Conservation (phyloP, 1,284 basidiomycete species). For the Volvariella surrecta region DNA sequence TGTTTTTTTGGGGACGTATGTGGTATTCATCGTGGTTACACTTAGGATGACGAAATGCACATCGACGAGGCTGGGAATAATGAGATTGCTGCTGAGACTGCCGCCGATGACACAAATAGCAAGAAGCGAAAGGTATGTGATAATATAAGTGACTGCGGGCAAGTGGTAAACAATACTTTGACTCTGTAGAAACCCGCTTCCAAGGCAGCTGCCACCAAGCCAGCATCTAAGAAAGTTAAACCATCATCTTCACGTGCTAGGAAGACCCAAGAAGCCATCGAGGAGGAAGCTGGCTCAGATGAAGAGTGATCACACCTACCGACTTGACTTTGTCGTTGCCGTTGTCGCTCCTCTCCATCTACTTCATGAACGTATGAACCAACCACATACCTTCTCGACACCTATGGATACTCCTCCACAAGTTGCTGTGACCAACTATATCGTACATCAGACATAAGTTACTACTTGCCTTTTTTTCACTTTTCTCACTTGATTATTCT, state of each 20-base stretch:
- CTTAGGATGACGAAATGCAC: conserved; percentile 5
- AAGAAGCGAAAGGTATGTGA: conserved; percentile 8
- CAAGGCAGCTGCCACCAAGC: conserved; percentile 2
- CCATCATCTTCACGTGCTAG: conserved; percentile 5
- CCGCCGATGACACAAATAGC: conserved; percentile 4
- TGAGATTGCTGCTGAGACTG: background rate
- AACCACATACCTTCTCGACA: too few species aligned
- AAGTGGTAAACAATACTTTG: background rate
- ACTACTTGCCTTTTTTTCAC: too few species aligned
- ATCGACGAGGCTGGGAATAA: background rate
- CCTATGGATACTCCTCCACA: too few species aligned
- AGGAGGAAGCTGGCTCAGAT: conserved; percentile 1
- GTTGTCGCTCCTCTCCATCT: background rate
- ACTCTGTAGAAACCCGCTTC: conserved; percentile 4
- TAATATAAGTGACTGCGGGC: background rate
- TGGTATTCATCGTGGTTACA: too few species aligned
- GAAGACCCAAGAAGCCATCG: conserved; percentile 5
- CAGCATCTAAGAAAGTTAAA: conserved; percentile 6
- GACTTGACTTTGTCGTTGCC: background rate
- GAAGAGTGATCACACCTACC: background rate
- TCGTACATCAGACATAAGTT: too few species aligned
- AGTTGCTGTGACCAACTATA: too few species aligned
- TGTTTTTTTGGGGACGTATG: background rate
- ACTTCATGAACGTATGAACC: too few species aligned
- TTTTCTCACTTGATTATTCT: too few species aligned